These are phyloP conservation scores for Penicillium waksmanii DNA, from an alignment of 495 filamentous ascomycete species.

Conservation along the genomic window DNA sequence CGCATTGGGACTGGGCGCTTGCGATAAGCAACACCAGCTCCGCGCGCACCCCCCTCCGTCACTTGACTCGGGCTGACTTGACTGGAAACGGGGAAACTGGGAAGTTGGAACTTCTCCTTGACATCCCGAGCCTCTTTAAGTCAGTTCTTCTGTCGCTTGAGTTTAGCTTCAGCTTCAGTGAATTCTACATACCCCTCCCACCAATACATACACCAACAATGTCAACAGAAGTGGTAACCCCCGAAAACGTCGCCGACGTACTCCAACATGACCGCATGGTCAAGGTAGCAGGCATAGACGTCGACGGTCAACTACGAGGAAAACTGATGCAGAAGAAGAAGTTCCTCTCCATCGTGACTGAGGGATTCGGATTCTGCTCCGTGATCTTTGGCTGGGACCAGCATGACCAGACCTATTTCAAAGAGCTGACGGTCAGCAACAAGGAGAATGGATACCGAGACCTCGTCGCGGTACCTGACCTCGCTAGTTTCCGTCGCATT, in stretches of 20 bases:
- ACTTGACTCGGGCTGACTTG: not conserved
- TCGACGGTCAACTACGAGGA: slow-evolving; percentile 87
- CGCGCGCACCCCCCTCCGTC: not conserved
- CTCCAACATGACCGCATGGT: slow-evolving; percentile 79
- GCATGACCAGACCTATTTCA: slow-evolving; percentile 88
- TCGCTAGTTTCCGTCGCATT: slow-evolving; percentile 82
- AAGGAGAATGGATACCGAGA: slow-evolving; percentile 93
- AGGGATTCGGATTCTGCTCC: slow-evolving; percentile 95
- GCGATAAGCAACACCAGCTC: not conserved
- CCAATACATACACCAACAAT: slow-evolving; percentile 11
- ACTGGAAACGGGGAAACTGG: not conserved
- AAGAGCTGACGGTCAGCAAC: slow-evolving; percentile 86
- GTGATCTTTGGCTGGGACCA: slow-evolving; percentile 98
- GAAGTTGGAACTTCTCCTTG: not conserved
- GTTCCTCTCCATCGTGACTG: slow-evolving; percentile 80
- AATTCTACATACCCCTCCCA: not conserved
- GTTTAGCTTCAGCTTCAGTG: slow-evolving; percentile 1
- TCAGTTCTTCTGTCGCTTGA: not conserved
- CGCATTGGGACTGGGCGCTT: not conserved
- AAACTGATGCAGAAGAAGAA: slow-evolving; percentile 97
- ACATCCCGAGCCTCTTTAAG: not conserved
- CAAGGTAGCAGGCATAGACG: slow-evolving; percentile 90
- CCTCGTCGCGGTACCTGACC: slow-evolving; percentile 80
- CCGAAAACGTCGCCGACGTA: slow-evolving; percentile 61
- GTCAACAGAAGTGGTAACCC: slow-evolving; percentile 49